These are phyloP conservation scores for Globisporangium ultimum DNA, from an alignment of 352 stramenopile species.

Conservation along the genomic window DNA sequence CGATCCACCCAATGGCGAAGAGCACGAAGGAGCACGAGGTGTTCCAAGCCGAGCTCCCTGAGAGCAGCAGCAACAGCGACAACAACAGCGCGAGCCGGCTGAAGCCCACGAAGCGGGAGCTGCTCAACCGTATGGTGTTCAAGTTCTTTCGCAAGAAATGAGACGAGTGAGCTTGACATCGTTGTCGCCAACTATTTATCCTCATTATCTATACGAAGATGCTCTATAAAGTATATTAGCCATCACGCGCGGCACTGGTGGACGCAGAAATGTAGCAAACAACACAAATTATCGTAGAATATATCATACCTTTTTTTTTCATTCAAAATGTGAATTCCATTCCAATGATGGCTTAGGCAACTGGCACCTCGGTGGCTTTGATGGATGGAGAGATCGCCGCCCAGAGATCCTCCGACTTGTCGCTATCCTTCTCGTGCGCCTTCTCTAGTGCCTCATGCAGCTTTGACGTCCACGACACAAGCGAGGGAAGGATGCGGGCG, in stretches of 20 bases:
- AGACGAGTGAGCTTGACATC: background rate
- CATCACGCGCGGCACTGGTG: background rate
- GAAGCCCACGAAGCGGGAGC: background rate
- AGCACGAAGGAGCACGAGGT: constrained; percentile 12
- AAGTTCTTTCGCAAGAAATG: constrained; percentile 9
- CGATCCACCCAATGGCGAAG: constrained; percentile 4
- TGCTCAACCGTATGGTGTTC: constrained; percentile 7
- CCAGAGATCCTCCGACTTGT: constrained; percentile 55
- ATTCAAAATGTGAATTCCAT: constrained; percentile 1
- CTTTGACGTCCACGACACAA: constrained; percentile 36
- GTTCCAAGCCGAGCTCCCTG: constrained; percentile 6
- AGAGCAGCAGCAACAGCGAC: background rate
- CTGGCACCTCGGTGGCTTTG: constrained; percentile 12
- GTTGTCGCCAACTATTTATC: constrained; percentile 8
- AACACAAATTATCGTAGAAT: background rate
- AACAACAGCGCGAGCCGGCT: background rate
- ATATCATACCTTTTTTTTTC: background rate
- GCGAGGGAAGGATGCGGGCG: constrained; percentile 15
- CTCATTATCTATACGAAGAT: constrained; percentile 4
- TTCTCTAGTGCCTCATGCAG: constrained; percentile 37
- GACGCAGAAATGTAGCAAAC: background rate
- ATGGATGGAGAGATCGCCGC: constrained; percentile 27
- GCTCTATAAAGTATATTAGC: background rate
- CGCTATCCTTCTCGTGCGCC: constrained; percentile 29
- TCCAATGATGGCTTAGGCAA: constrained; percentile 12